Evolutionary conservation across 2,329 filamentous ascomycete genomes (phyloP), one percentile per base, ranked within the genome.

Genomic region (Phialophora tarda): DNA sequence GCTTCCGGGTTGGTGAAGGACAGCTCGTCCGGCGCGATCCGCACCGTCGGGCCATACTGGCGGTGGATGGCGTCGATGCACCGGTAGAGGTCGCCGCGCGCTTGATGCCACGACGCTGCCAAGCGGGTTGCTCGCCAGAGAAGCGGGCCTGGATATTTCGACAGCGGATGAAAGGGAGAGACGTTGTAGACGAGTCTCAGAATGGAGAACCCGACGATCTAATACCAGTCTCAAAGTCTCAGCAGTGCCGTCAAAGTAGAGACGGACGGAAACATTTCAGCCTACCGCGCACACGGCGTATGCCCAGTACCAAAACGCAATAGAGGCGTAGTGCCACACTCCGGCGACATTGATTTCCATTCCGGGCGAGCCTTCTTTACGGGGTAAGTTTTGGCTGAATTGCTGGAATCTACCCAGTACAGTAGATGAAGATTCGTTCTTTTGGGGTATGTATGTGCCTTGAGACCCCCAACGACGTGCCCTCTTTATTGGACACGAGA

Each of bases 1-100:
- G 73, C 75, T 4, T 71, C 66, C 4, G 70, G 67, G 7, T 69
- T 44, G 28, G 64, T 71, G 32, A 75, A 76, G 0, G 74, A 73
- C 14, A 77, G 70, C 50, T 77, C 75, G 30, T 76, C 66, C 0
- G 76, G 76, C 1, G 75, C 74, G 14, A 77, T 71, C 1, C 76
- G 75, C 10, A 78, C 73, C 0, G 74, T 67, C 14, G 71, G 56
- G 2, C 76, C 76, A 63, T 77, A 77, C 28, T 70, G 38, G 0
- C 70, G 64, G 57, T 77, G 75, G 11, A 77, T 64, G 59, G 56
- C 61, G 34, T 59, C 54, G 34, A 69, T 64, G 34, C 56, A 38
- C 26, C 62, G 12, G 56, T 71, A 64, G 2, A 71, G 62, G 41
- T 63, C 57, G 34, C 69, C 69, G 26, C 50, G n/a, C 1, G 62